Conservation (phyloP, 495 filamentous ascomycete species). For the Annulohypoxylon bovei region DNA sequence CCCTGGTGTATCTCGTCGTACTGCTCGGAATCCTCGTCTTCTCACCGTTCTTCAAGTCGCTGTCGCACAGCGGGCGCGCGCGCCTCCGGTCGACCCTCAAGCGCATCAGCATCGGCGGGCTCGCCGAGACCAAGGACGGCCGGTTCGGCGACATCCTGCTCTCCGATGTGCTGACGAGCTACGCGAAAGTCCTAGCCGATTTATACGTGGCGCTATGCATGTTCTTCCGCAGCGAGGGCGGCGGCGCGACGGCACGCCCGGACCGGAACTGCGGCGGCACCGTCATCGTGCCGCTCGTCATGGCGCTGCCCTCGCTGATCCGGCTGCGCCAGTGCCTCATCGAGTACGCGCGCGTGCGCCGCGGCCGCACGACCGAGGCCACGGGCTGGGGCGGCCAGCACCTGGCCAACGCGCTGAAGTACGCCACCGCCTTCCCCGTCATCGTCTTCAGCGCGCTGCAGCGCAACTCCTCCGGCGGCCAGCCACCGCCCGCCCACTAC, state of each 20-base stretch:
- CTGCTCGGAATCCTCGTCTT: constrained; percentile 75
- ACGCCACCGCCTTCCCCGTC: constrained; percentile 90
- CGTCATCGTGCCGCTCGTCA: constrained; percentile 79
- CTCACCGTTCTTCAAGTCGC: constrained; percentile 63
- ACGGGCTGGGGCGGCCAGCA: constrained; percentile 81
- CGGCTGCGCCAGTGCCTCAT: constrained; percentile 92
- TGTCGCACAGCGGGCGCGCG: constrained; percentile 76
- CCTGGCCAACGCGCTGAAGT: constrained; percentile 92
- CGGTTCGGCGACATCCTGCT: constrained; percentile 94
- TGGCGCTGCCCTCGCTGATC: constrained; percentile 83
- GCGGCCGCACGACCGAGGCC: constrained; percentile 54
- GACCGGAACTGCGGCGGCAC: constrained; percentile 81
- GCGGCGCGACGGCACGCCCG: constrained; percentile 80
- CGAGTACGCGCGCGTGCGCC: constrained; percentile 80
- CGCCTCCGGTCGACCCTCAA: constrained; percentile 77
- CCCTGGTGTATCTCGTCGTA: constrained; percentile 78
- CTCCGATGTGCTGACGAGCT: constrained; percentile 94
- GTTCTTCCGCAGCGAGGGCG: constrained; percentile 70
- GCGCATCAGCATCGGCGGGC: constrained; percentile 77
- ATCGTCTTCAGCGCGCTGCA: constrained; percentile 80
- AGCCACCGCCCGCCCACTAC: constrained; percentile 49
- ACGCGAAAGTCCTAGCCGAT: constrained; percentile 90
- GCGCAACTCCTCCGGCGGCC: constrained; percentile 67
- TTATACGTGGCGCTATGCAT: constrained; percentile 90
- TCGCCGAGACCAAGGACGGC: constrained; percentile 82